Evolutionary conservation across 208 protist species (phyloP).

Genomic region (Herpetomonas tarakana): DNA sequence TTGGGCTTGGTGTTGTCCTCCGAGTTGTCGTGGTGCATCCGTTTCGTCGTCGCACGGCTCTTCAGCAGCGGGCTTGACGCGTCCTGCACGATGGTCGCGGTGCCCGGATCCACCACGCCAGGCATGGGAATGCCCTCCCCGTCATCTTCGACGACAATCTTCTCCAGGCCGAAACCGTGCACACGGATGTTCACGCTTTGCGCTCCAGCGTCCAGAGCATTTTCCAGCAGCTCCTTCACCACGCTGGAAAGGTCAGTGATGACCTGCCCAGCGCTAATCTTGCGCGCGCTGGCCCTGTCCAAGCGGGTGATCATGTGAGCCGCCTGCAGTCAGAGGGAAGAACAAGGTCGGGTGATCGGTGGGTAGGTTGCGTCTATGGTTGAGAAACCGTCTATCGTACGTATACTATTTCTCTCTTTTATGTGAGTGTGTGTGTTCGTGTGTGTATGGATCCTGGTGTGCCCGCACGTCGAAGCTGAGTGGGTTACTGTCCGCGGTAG

Average conservation of each 20-base stretch:
- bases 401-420: neutral
- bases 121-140: slow-evolving; percentile 62
- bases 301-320: slow-evolving; percentile 78
- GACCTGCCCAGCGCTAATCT: slow-evolving; percentile 79
- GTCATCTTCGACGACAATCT: slow-evolving; percentile 83
- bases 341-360: slow-evolving; percentile 14
- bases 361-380: no score
- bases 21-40: neutral
- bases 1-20: neutral
- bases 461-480: no score
- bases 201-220: slow-evolving; percentile 79
- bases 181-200: slow-evolving; percentile 54
- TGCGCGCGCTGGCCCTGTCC: slow-evolving; percentile 63
- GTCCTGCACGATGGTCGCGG: slow-evolving; percentile 20
- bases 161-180: slow-evolving; percentile 58
- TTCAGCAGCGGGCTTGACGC: slow-evolving; percentile 54
- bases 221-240: slow-evolving; percentile 88
- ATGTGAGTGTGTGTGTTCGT: neutral
- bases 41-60: slow-evolving; percentile 69
- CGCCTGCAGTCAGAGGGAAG: no score
- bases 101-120: slow-evolving; percentile 25
- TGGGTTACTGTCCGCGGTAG: no score
- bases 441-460: neutral
- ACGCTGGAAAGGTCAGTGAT: slow-evolving; percentile 81
- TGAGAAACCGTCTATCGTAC: no score